Evolutionary conservation across 306 rosid genomes (phyloP), one percentile per base, ranked within the genome.

Genomic region (Castanea crenata): DNA sequence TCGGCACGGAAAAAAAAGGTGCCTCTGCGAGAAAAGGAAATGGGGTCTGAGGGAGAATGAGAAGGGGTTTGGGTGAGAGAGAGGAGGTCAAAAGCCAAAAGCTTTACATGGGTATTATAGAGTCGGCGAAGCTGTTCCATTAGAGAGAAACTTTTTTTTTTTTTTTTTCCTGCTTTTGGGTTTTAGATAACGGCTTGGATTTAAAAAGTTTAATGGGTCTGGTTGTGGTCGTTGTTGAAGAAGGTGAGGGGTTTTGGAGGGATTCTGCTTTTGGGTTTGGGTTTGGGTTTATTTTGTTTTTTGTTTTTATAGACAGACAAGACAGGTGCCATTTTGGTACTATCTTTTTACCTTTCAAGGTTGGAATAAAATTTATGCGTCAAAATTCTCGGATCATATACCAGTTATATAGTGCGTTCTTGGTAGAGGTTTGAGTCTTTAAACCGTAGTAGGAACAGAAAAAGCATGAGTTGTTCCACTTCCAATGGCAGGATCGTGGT

Each of bases 341-440:
- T 49, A 69, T 80, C 52, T 70, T 68, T 75, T 76, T 46, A 23
- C 31, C 51, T 6, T 31, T 6, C 16, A 12, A 61, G 4, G 68
- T 21, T 2, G 65, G 18, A 64, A 76, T 67, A 31, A 73, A 21
- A 71, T 34, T 31, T 4, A 55, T 80, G 62, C 51, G 77, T 93
- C 99, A 13, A 90, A 89, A 56, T 96, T 96, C 88, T 96, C 98
- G 4, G 98, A 96, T 87, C 99, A 96, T 74, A 89, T 97, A 77
- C 98, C 97, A 69, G 98, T 96, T 76, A 25, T 93, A 88, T 65
- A 81, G 98, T 55, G 75, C 88, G 25, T 96, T 96, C 79, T 69
- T 84, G 78, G 98, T 91, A 20, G 98, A 93, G 84, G 94, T 93
- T 3, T 35, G 96, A 91, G 83, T 90, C 94, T 67, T 54, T 90